These are phyloP conservation scores for Jamesozyma piceae DNA, from an alignment of 805 yeast genomes.

Conservation along the genomic window DNA sequence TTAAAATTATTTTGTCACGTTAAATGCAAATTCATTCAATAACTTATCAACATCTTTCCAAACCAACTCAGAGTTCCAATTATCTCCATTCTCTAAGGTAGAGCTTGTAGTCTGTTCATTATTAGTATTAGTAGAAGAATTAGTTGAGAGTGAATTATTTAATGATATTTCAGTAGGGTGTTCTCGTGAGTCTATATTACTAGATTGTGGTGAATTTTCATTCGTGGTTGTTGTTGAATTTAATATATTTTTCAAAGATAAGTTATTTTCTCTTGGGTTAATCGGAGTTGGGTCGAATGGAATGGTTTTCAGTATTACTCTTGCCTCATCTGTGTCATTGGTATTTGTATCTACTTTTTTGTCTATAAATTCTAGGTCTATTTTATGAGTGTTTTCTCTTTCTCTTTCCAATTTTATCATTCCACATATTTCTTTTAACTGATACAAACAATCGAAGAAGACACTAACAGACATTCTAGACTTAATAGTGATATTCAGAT, in stretches of 20 bases:
- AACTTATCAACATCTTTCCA: constrained; percentile 76
- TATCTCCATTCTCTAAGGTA: constrained; percentile 30
- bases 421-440: constrained; percentile 65
- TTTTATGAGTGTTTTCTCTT: constrained; percentile 18
- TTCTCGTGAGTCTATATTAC: not conserved
- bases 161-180: not conserved
- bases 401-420: constrained; percentile 28
- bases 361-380: constrained; percentile 21
- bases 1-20: constrained; percentile 17
- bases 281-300: constrained; percentile 80
- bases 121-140: not conserved
- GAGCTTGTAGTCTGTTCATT: constrained; percentile 6
- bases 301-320: constrained; percentile 63
- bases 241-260: constrained; percentile 2
- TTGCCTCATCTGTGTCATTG: constrained; percentile 40
- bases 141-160: not conserved
- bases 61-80: constrained; percentile 34
- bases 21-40: constrained; percentile 86
- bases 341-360: constrained; percentile 38
- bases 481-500: constrained; percentile 45
- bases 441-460: constrained; percentile 81
- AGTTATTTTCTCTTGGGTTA: constrained; percentile 6
- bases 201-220: not conserved
- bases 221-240: not conserved
- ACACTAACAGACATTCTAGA: constrained; percentile 86